Evolutionary conservation across 805 yeast species (phyloP).

Genomic region (Starmerella vitae): DNA sequence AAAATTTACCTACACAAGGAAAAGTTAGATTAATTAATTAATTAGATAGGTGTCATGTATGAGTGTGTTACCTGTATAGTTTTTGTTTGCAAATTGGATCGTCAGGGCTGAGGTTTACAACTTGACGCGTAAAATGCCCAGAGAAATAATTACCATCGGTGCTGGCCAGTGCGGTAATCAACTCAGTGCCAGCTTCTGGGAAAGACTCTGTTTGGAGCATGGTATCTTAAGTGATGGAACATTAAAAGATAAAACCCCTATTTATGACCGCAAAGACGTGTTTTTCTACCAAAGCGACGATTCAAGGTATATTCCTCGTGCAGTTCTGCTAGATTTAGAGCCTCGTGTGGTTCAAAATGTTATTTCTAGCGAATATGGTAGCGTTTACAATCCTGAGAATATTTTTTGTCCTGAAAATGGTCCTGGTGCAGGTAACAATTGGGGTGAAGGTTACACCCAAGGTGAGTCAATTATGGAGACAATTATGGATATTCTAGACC

Average conservation of each 20-base stretch:
- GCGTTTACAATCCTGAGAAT: slow-evolving; percentile 73
- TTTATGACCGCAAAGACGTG: slow-evolving; percentile 64
- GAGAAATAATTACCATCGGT: slow-evolving; percentile 29
- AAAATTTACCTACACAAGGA: slow-evolving; percentile 64
- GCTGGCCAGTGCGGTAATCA: slow-evolving; percentile 94
- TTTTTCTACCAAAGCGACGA: slow-evolving; percentile 69
- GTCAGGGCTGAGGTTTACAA: not conserved
- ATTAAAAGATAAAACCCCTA: slow-evolving; percentile 29
- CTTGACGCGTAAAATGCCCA: slow-evolving; percentile 16
- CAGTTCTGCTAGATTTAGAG: slow-evolving; percentile 74
- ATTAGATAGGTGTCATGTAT: not conserved
- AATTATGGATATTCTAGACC: slow-evolving; percentile 69
- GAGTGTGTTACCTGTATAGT: too few species aligned
- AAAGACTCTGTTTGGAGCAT: slow-evolving; percentile 74
- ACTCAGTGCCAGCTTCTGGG: slow-evolving; percentile 87
- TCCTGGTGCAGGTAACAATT: slow-evolving; percentile 70
- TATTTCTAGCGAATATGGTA: slow-evolving; percentile 35
- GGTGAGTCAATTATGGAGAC: slow-evolving; percentile 58
- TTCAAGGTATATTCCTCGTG: slow-evolving; percentile 74
- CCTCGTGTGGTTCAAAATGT: slow-evolving; percentile 67
- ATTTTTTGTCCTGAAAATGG: slow-evolving; percentile 68
- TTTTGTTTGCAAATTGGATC: not conserved
- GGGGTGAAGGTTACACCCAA: slow-evolving; percentile 80
- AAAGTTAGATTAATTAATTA: not conserved
- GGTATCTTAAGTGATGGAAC: slow-evolving; percentile 62